Evolutionary conservation across 495 filamentous ascomycete species (phyloP).

Genomic region (Trichoderma erinaceum): DNA sequence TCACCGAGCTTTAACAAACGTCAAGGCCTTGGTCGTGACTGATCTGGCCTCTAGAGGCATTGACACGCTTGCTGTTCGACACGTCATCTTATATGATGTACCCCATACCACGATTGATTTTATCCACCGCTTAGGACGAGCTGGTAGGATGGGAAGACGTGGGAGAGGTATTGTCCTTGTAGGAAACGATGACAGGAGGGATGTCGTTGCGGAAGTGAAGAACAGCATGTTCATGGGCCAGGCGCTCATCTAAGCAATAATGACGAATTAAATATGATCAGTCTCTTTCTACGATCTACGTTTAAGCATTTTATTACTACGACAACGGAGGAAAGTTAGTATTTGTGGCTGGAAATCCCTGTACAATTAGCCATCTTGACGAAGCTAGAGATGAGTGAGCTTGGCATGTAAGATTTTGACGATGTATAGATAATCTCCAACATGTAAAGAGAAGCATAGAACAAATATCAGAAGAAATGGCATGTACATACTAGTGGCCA

Average conservation of each 20-base stretch:
- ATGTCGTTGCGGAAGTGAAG: constrained; percentile 86
- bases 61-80: constrained; percentile 85
- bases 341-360: neutral
- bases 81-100: constrained; percentile 90
- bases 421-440: too few relatives aligned
- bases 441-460: too few relatives aligned
- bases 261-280: neutral
- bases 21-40: constrained; percentile 87
- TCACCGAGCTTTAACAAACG: constrained; percentile 48
- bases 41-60: constrained; percentile 90
- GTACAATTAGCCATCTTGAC: neutral
- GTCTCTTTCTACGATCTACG: neutral
- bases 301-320: neutral
- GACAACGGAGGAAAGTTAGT: neutral
- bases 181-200: constrained; percentile 79
- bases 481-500: too few relatives aligned
- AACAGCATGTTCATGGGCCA: constrained; percentile 91
- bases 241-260: constrained; percentile 60
- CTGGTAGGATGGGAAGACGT: constrained; percentile 86
- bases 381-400: neutral
- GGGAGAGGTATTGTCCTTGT: constrained; percentile 86
- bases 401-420: neutral
- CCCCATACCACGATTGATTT: constrained; percentile 96
- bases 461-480: too few relatives aligned
- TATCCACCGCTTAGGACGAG: constrained; percentile 86